A percentile compares a stretch with the other conserved stretches of the same genome.
phyloP scores from a whole-genome alignment of 768 basidiomycete genomes.

The Glaciozyma antarctica region DNA sequence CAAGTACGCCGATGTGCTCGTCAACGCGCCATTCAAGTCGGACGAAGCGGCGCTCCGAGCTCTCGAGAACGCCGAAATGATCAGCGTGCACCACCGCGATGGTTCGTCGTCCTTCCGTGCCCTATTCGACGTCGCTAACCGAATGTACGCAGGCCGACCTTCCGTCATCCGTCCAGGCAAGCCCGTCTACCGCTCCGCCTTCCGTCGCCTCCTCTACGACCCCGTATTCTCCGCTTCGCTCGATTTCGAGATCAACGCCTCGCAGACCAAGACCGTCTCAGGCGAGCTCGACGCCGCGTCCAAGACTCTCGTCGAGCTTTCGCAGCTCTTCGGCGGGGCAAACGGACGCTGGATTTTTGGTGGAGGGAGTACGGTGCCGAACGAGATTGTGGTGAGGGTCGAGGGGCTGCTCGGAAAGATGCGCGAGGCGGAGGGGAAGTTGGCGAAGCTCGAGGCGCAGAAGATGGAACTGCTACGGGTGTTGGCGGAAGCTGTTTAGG shows the following conservation, averaged over 20 bases:
- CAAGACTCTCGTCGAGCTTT: conserved; percentile 50
- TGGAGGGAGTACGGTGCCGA: conserved; percentile 40
- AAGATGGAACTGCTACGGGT: conserved; percentile 56
- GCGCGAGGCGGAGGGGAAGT: conserved; percentile 55
- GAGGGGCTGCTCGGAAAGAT: conserved; percentile 67
- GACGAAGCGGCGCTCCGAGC: conserved; percentile 67
- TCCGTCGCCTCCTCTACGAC: conserved; percentile 72
- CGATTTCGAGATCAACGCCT: conserved; percentile 14
- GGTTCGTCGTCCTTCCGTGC: conserved; percentile 42
- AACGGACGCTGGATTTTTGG: conserved; percentile 44
- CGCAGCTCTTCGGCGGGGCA: conserved; percentile 51
- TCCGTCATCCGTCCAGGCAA: conserved; percentile 78
- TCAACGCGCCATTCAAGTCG: conserved; percentile 85
- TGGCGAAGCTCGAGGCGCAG: conserved; percentile 60
- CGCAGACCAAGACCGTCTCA: conserved; percentile 1
- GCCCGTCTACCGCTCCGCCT: conserved; percentile 78
- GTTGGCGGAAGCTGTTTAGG: conserved; percentile 4
- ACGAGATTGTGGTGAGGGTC: conserved; percentile 53
- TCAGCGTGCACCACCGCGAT: conserved; percentile 65
- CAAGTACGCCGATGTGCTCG: conserved; percentile 68
- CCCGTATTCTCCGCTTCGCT: conserved; percentile 33
- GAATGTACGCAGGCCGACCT: conserved; percentile 55
- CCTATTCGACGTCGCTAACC: background rate
- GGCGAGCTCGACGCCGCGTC: conserved; percentile 52
- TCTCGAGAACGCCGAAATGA: conserved; percentile 77